Evolutionary conservation across 768 basidiomycete species (phyloP).

Genomic region (Galerina marginata): DNA sequence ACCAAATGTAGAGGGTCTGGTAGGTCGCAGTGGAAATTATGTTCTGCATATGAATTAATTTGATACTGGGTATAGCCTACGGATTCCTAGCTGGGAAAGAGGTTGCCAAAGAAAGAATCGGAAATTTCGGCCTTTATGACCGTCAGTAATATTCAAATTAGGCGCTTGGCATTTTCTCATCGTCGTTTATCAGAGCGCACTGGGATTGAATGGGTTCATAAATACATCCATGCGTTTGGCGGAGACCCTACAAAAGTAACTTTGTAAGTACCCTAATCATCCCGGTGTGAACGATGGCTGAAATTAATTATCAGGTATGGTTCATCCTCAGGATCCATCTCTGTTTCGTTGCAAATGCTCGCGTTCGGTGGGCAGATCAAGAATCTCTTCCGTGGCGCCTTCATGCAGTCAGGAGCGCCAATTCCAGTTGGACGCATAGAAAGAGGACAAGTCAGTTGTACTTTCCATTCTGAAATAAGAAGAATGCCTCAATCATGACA

Average conservation of each 20-base stretch:
- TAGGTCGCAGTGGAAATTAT: background rate
- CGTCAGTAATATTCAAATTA: slow-evolving; percentile 30
- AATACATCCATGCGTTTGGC: slow-evolving; percentile 65
- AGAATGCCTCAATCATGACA: background rate
- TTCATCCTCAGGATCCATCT: slow-evolving; percentile 59
- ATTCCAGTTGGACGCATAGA: slow-evolving; percentile 16
- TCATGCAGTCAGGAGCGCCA: slow-evolving; percentile 52
- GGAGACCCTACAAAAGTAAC: slow-evolving; percentile 63
- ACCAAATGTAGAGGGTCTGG: slow-evolving; percentile 10
- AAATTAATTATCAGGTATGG: slow-evolving; percentile 42
- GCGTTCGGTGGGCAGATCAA: slow-evolving; percentile 41
- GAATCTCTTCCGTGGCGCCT: slow-evolving; percentile 46
- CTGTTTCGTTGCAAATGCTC: slow-evolving; percentile 46
- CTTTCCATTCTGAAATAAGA: background rate
- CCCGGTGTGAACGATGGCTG: background rate
- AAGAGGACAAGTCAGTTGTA: slow-evolving; percentile 15
- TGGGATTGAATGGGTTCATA: slow-evolving; percentile 66
- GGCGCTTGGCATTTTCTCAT: background rate
- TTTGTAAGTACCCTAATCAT: slow-evolving; percentile 36
- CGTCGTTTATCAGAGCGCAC: slow-evolving; percentile 43
- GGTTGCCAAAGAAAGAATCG: background rate
- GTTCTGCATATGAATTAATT: background rate
- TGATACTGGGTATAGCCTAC: slow-evolving; percentile 1
- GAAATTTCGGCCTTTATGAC: slow-evolving; percentile 55
- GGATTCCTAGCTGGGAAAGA: slow-evolving; percentile 15